A percentile compares a stretch with the other conserved stretches of the same genome.
phyloP scores from a whole-genome alignment of 139 green algal species.

The Prasinococcaceae sp. region DNA sequence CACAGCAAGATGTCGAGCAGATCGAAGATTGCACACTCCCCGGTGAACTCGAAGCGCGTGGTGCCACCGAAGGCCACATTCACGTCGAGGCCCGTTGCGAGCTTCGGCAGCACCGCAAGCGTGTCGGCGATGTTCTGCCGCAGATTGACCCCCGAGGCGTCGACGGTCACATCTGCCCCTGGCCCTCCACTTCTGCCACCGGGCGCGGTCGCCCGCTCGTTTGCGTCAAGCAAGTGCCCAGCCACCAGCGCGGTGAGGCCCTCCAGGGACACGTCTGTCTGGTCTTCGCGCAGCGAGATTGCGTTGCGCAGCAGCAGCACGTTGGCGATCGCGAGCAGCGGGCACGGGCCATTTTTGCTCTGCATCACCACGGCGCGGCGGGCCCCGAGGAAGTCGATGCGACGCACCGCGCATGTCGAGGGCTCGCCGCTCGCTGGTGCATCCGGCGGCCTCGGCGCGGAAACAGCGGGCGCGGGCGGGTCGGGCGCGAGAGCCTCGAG shows the following conservation, averaged over 20 bases:
- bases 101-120: conserved; percentile 49
- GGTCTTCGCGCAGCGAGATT: too few species aligned
- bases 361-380: conserved; percentile 60
- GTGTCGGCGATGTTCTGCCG: conserved; percentile 49
- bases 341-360: conserved; percentile 87
- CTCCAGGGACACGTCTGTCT: not conserved
- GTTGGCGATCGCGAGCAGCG: conserved; percentile 76
- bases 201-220: too few species aligned
- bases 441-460: too few species aligned
- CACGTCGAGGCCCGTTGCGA: conserved; percentile 85
- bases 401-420: too few species aligned
- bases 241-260: conserved; percentile 45
- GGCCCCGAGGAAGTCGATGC: conserved; percentile 26
- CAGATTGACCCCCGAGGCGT: conserved; percentile 36
- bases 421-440: too few species aligned
- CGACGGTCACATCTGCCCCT: conserved; percentile 17
- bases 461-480: too few species aligned
- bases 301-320: conserved; percentile 47
- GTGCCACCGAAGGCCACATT: conserved; percentile 66
- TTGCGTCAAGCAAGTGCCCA: conserved; percentile 51
- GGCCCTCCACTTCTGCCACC: too few species aligned
- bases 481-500: too few species aligned
- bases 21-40: conserved; percentile 82
- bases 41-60: conserved; percentile 50
- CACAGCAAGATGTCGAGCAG: conserved; percentile 76